A percentile compares a stretch with the other conserved stretches of the same genome.
These are phyloP conservation scores for Cystobasidiaceae sp. DNA, from an alignment of 1,284 basidiomycete species.

Conservation along the genomic window DNA sequence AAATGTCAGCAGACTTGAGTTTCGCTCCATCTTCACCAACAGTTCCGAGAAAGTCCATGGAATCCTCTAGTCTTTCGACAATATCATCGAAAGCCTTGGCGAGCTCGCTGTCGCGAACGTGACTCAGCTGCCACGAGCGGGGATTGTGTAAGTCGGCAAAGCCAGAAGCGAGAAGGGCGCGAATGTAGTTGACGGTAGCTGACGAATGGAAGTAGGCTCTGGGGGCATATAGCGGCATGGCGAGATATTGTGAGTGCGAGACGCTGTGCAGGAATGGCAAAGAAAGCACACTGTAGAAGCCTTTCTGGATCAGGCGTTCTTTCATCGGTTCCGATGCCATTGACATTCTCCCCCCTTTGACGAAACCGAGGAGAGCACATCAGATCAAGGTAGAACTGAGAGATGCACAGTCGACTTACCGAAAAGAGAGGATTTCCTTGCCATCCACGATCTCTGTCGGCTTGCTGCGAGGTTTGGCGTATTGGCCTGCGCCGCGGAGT, in stretches of 20 bases:
- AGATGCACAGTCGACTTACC: constrained; percentile 51
- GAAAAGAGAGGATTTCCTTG: constrained; percentile 60
- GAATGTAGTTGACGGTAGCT: constrained; percentile 87
- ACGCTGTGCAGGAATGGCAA: background rate
- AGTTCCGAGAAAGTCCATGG: constrained; percentile 86
- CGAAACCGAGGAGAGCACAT: background rate
- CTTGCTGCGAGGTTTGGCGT: constrained; percentile 66
- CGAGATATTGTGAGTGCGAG: background rate
- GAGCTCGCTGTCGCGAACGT: constrained; percentile 76
- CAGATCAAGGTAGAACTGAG: background rate
- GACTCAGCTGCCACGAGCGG: constrained; percentile 82
- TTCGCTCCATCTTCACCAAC: constrained; percentile 67
- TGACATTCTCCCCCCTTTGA: constrained; percentile 87
- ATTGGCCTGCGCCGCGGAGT: constrained; percentile 74
- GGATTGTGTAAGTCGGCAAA: constrained; percentile 84
- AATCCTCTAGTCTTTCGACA: constrained; percentile 76
- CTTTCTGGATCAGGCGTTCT: constrained; percentile 83
- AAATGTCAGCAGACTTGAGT: constrained; percentile 88
- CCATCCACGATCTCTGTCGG: constrained; percentile 62
- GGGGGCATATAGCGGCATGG: constrained; percentile 2
- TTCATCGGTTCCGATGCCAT: constrained; percentile 66
- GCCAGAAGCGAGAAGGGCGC: constrained; percentile 78
- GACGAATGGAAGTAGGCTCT: constrained; percentile 95
- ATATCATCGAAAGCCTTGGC: constrained; percentile 77
- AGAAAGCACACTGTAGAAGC: constrained; percentile 54